phyloP scores from a whole-genome alignment of 2,329 filamentous ascomycete genomes.

The Domatiomyces catenatus region DNA sequence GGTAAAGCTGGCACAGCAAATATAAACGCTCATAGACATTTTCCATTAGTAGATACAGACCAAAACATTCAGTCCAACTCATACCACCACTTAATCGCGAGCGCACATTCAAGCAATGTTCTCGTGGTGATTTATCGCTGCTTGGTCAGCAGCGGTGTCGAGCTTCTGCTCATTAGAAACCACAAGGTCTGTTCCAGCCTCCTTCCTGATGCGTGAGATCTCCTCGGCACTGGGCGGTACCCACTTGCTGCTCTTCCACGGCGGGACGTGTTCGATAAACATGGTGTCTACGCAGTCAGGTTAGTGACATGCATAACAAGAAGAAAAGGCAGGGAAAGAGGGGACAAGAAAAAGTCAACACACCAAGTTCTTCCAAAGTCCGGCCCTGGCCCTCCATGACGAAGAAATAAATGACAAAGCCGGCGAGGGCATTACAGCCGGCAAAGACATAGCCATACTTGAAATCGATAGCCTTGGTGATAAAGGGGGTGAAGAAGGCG shows the following conservation, averaged over 20 bases:
- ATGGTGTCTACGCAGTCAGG: slow-evolving; percentile 47
- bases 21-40: too few relatives aligned
- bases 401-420: slow-evolving; percentile 59
- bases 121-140: neutral
- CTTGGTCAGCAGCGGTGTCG: neutral
- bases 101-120: neutral
- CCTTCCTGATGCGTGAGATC: slow-evolving; percentile 8
- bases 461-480: slow-evolving; percentile 56
- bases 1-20: too few relatives aligned
- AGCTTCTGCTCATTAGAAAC: neutral
- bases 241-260: slow-evolving; percentile 27
- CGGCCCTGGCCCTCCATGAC: slow-evolving; percentile 52
- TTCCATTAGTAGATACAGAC: too few relatives aligned
- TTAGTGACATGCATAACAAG: neutral
- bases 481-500: slow-evolving; percentile 68
- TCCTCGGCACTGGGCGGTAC: slow-evolving; percentile 8
- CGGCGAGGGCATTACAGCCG: slow-evolving; percentile 50
- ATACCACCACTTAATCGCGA: too few relatives aligned
- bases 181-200: slow-evolving; percentile 7
- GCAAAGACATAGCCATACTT: slow-evolving; percentile 67
- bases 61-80: too few relatives aligned
- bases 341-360: neutral
- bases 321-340: neutral
- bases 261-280: slow-evolving; percentile 52
- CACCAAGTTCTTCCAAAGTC: slow-evolving; percentile 47